These are phyloP conservation scores for Rhodotorula kratochvilovae DNA, from an alignment of 768 basidiomycete species.

Conservation along the genomic window DNA sequence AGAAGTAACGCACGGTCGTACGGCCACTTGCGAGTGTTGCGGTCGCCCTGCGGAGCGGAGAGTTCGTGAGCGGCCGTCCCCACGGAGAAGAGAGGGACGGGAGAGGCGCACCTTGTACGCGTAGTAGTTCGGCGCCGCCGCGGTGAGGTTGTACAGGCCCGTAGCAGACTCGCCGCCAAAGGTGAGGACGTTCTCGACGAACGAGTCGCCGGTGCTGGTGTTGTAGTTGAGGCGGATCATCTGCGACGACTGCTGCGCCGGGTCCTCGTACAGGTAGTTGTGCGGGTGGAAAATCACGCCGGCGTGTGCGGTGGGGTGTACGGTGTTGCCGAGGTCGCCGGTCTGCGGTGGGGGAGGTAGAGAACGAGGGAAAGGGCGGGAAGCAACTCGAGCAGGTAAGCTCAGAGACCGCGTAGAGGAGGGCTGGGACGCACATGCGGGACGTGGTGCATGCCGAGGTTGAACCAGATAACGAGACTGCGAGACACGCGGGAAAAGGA, in stretches of 20 bases:
- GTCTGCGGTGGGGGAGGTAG: too few relatives aligned
- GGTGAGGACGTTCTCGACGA: conserved; percentile 12
- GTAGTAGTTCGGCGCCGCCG: conserved; percentile 1
- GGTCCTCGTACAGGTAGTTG: conserved; percentile 46
- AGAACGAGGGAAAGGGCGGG: too few relatives aligned
- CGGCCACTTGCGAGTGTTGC: conserved; percentile 22
- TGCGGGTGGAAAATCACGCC: conserved; percentile 44
- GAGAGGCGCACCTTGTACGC: conserved; percentile 2
- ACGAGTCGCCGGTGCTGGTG: too few relatives aligned
- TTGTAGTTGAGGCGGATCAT: conserved; percentile 44
- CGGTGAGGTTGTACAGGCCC: conserved; percentile 21
- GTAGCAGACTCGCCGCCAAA: conserved; percentile 18
- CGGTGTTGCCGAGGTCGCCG: conserved; percentile 46
- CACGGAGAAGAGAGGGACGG: too few relatives aligned
- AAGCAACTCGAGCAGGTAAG: too few relatives aligned
- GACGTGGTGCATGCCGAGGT: conserved; percentile 45
- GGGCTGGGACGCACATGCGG: not conserved
- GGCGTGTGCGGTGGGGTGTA: not conserved
- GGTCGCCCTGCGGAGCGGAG: not conserved
- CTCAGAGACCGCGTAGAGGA: too few relatives aligned
- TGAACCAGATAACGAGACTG: conserved; percentile 32
- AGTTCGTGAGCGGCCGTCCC: too few relatives aligned
- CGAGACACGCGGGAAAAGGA: too few relatives aligned
- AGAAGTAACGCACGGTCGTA: not conserved
- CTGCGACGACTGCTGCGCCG: conserved; percentile 44